A percentile compares a stretch with the other conserved stretches of the same genome.
These are phyloP conservation scores for Monilinia aucupariae DNA, from an alignment of 2,329 filamentous ascomycete species.

Conservation along the genomic window DNA sequence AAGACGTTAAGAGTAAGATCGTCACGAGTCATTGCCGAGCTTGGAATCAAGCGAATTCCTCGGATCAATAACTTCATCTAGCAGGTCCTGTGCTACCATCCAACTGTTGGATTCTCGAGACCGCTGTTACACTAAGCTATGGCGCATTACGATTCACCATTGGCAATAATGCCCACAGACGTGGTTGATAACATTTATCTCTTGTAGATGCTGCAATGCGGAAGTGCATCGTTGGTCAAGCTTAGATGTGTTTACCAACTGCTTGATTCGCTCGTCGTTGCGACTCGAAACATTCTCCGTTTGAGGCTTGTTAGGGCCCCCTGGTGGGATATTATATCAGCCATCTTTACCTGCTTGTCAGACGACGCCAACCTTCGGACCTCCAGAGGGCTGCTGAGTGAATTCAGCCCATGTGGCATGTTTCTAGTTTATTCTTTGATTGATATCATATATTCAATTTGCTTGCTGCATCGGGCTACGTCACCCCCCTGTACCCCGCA, in stretches of 20 bases:
- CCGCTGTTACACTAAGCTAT: background rate
- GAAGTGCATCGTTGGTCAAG: background rate
- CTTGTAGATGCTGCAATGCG: background rate
- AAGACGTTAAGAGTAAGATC: background rate
- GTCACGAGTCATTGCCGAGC: background rate
- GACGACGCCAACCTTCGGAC: constrained; percentile 6
- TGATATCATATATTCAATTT: background rate
- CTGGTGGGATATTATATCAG: background rate
- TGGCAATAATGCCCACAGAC: background rate
- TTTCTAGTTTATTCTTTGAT: background rate
- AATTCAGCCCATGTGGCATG: background rate
- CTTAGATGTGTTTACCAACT: background rate
- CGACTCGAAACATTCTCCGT: background rate
- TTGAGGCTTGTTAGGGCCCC: constrained; percentile 4
- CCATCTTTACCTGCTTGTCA: constrained; percentile 1
- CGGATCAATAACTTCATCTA: background rate
- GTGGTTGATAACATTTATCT: background rate
- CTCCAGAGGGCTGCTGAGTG: background rate
- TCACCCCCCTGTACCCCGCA: background rate
- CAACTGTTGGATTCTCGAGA: background rate
- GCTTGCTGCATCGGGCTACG: background rate
- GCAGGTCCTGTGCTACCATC: background rate
- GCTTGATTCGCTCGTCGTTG: background rate
- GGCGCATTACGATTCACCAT: background rate
- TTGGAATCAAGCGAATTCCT: background rate